A percentile compares a stretch with the other conserved stretches of the same genome.
These are phyloP conservation scores for Gossypium mustelinum DNA, from an alignment of 345 rosid species.

Conservation along the genomic window DNA sequence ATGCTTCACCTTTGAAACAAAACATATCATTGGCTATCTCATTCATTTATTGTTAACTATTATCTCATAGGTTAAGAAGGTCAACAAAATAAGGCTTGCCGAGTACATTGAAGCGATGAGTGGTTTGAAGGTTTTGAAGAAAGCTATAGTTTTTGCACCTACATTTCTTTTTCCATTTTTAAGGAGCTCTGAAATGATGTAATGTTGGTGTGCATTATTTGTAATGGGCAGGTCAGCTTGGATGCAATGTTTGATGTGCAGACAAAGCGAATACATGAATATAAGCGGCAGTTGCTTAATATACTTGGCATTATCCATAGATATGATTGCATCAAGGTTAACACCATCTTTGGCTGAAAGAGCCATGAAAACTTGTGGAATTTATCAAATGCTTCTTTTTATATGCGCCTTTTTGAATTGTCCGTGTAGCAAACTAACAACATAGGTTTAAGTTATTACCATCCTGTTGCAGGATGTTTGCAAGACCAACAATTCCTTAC, in stretches of 20 bases:
- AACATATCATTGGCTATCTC: not conserved
- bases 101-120: slow-evolving; percentile 50
- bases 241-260: slow-evolving; percentile 54
- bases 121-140: slow-evolving; percentile 37
- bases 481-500: not conserved
- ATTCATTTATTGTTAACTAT: slow-evolving; percentile 7
- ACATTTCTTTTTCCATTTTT: not conserved
- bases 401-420: not conserved
- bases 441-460: not conserved
- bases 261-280: slow-evolving; percentile 45
- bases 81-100: slow-evolving; percentile 47
- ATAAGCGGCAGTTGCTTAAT: slow-evolving; percentile 46
- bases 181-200: not conserved
- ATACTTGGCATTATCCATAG: slow-evolving; percentile 45
- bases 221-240: slow-evolving; percentile 32
- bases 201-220: not conserved
- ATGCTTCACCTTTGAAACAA: slow-evolving; percentile 4
- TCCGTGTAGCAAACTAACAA: not conserved
- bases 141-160: slow-evolving; percentile 8
- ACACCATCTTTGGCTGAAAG: not conserved
- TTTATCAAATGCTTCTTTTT: slow-evolving; percentile 6
- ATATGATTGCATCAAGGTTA: slow-evolving; percentile 50
- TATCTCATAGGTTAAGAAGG: slow-evolving; percentile 34
- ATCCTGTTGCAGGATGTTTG: not conserved
- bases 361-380: not conserved